Evolutionary conservation across 148 eudicot genomes (phyloP).

Genomic region (Selenicereus undatus): DNA sequence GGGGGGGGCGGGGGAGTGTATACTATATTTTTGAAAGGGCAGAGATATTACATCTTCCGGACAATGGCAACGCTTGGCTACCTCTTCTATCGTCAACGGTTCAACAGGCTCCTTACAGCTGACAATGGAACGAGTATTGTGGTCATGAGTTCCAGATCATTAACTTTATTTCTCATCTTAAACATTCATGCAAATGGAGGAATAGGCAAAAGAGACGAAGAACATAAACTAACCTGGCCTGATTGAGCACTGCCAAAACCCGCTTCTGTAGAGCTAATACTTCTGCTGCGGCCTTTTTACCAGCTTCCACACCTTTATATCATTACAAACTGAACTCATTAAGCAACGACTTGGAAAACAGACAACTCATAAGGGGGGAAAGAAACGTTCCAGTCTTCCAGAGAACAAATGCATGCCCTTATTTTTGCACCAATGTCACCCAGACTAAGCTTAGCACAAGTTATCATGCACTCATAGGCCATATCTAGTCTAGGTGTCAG

Average conservation of each 20-base stretch:
- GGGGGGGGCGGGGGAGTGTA: too few species aligned
- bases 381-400: too few species aligned
- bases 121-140: slow-evolving; percentile 15
- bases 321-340: slow-evolving; percentile 3
- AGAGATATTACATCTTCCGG: slow-evolving; percentile 61
- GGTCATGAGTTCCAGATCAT: background rate
- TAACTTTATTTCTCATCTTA: background rate
- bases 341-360: slow-evolving; percentile 4
- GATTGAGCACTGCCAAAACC: slow-evolving; percentile 85
- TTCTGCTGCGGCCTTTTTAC: slow-evolving; percentile 97
- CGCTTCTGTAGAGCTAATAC: slow-evolving; percentile 95
- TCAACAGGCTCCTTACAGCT: slow-evolving; percentile 97
- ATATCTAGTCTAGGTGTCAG: too few species aligned
- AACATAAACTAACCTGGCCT: slow-evolving; percentile 62
- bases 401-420: background rate
- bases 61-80: slow-evolving; percentile 91
- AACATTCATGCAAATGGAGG: background rate
- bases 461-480: too few species aligned
- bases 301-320: slow-evolving; percentile 90
- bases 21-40: background rate
- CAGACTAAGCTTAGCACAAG: too few species aligned
- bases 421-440: background rate
- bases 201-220: background rate
- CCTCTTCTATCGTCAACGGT: slow-evolving; percentile 83
- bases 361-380: too few species aligned